These are phyloP conservation scores for Phytophthora cryptogea DNA, from an alignment of 352 stramenopile genomes.

Conservation along the genomic window DNA sequence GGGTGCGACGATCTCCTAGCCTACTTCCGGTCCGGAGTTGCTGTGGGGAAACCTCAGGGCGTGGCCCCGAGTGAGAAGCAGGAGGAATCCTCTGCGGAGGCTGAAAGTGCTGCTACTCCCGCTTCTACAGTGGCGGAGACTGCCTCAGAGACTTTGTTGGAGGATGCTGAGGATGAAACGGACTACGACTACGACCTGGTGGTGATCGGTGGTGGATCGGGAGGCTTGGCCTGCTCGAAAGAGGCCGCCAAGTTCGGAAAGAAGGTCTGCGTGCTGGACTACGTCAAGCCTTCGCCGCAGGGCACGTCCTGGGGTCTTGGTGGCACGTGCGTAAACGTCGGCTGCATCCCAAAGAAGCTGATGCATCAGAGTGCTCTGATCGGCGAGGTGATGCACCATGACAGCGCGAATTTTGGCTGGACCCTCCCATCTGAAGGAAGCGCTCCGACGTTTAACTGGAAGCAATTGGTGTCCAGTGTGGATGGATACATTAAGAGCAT, in stretches of 20 bases:
- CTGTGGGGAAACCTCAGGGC: constrained; percentile 22
- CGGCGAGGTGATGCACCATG: constrained; percentile 86
- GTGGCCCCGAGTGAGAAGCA: constrained; percentile 1
- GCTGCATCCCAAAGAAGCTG: constrained; percentile 99
- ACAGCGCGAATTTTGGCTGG: constrained; percentile 91
- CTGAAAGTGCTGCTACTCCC: not conserved
- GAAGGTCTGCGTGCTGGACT: constrained; percentile 97
- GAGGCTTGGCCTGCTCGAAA: constrained; percentile 95
- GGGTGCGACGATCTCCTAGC: constrained; percentile 69
- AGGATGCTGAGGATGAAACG: constrained; percentile 13
- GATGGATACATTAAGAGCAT: constrained; percentile 98
- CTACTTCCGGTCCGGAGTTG: constrained; percentile 59
- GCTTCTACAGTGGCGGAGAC: not conserved
- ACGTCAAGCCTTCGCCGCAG: constrained; percentile 90
- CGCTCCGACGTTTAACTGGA: constrained; percentile 85
- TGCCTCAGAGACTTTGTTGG: not conserved
- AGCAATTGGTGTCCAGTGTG: constrained; percentile 91
- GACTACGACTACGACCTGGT: constrained; percentile 86
- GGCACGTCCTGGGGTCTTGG: constrained; percentile 92
- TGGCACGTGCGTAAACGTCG: constrained; percentile 99
- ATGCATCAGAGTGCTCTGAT: constrained; percentile 97
- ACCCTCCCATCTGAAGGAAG: constrained; percentile 22
- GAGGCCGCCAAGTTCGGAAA: constrained; percentile 93
- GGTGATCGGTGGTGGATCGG: constrained; percentile 81
- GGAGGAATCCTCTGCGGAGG: constrained; percentile 2